Evolutionary conservation across 1,139 yeast genomes (phyloP).

Genomic region (Zygosaccharomyces sapae): DNA sequence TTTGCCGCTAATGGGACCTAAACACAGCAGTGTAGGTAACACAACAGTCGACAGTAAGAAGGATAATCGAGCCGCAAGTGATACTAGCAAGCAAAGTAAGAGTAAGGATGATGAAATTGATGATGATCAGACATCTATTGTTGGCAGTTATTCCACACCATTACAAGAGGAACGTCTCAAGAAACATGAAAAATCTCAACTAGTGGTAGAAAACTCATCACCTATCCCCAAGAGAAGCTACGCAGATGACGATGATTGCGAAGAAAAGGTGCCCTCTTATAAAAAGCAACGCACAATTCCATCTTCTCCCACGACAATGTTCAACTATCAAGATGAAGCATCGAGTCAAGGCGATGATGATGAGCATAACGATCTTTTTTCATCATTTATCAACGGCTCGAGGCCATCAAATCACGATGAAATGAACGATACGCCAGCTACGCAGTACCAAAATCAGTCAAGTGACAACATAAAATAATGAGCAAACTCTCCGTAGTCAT

Average conservation of each 20-base stretch:
- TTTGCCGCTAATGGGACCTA: slow-evolving; percentile 19
- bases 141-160: slow-evolving; percentile 19
- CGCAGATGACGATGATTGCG: slow-evolving; percentile 16
- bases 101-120: slow-evolving; percentile 13
- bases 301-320: slow-evolving; percentile 35
- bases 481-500: slow-evolving; percentile 4
- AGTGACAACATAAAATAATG: slow-evolving; percentile 18
- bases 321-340: slow-evolving; percentile 23
- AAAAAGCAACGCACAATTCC: slow-evolving; percentile 32
- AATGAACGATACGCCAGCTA: slow-evolving; percentile 25
- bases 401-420: slow-evolving; percentile 14
- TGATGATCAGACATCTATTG: slow-evolving; percentile 20
- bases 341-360: slow-evolving; percentile 10
- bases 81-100: neutral
- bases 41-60: neutral
- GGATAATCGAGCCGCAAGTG: neutral
- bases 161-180: slow-evolving; percentile 10
- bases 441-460: slow-evolving; percentile 36
- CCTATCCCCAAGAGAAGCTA: slow-evolving; percentile 15
- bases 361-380: slow-evolving; percentile 15
- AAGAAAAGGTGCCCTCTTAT: slow-evolving; percentile 12
- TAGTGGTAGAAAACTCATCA: slow-evolving; percentile 13
- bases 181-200: slow-evolving; percentile 2
- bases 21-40: neutral
- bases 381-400: slow-evolving; percentile 38